These are phyloP conservation scores for Diplocarpon mali DNA, from an alignment of 2,329 filamentous ascomycete species.

Conservation along the genomic window DNA sequence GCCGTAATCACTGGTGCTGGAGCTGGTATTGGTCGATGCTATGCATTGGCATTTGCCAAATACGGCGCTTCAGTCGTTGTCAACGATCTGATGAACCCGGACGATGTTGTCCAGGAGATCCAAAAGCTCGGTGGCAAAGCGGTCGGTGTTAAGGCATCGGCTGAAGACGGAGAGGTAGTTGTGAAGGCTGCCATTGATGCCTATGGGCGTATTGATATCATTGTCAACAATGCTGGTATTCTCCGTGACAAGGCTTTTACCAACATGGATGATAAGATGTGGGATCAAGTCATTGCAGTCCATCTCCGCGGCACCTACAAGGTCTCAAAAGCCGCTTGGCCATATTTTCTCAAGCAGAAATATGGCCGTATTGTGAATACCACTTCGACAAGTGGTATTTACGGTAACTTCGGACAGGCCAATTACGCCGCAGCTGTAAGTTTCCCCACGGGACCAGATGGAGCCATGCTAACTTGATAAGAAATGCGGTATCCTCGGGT, in stretches of 20 bases:
- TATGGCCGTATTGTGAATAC: constrained; percentile 97
- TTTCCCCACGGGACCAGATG: constrained; percentile 28
- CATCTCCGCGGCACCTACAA: constrained; percentile 94
- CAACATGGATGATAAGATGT: constrained; percentile 93
- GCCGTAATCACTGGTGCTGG: constrained; percentile 81
- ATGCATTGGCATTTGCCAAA: constrained; percentile 79
- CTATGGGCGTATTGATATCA: constrained; percentile 85
- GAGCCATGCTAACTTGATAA: constrained; percentile 27
- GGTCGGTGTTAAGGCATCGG: constrained; percentile 84
- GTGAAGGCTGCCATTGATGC: constrained; percentile 90
- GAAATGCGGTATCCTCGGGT: constrained; percentile 89
- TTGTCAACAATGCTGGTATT: constrained; percentile 98
- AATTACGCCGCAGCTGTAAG: constrained; percentile 87
- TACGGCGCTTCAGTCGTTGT: constrained; percentile 78
- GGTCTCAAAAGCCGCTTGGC: constrained; percentile 94
- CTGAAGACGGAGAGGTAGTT: constrained; percentile 82
- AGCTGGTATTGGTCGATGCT: constrained; percentile 82
- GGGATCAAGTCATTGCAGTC: constrained; percentile 85
- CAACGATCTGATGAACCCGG: constrained; percentile 90
- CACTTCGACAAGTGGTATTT: constrained; percentile 92
- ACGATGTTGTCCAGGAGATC: constrained; percentile 85
- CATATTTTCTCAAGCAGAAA: constrained; percentile 96
- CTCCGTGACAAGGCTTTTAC: constrained; percentile 94
- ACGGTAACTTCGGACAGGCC: constrained; percentile 97
- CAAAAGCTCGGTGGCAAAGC: constrained; percentile 81